Base-by-base conservation (phyloP, 139 green algal species). In the Coccomyxa sp. region DNA sequence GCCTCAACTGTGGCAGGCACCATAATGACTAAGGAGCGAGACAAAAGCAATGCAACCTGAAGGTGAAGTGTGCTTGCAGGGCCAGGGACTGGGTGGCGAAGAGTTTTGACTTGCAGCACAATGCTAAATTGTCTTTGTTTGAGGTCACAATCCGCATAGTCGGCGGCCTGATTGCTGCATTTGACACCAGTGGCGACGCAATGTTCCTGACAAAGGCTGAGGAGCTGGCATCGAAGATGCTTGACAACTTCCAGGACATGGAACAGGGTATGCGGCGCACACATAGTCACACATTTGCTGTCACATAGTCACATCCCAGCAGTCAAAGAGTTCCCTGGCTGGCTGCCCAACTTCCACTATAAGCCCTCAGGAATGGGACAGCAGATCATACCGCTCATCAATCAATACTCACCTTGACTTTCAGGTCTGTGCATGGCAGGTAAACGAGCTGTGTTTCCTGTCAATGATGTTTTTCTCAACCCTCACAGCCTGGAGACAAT, bases 221-320 rank as follows among this genome's bases (percentile, higher is more conserved):
- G 67, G 79, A 83, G 60, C 68, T 91, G 74, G 94, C 88, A 0
- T 80, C 94, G 67, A 85, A 89, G 27, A 85, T 98, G 81, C 84
- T 96, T 82, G 90, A 93, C 12, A 91, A 92, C 10, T 98, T 98
- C 79, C 63, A 93, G 30, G 90, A 88, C 10, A 51, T n/a, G 27
- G 23, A 21, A 1, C 60, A 27, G 10, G 74, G 84, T 82, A 77
- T 30, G 28, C 14, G 17, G 31, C 31, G 18, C 13, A 27, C 3
- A 25, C 76, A 11, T 14, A 51, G 38, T 51, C n/a, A 7, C 7
- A 51, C 3, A 3, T 51, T 51, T 11, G 10, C 21, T 14, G 66
- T 27, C 3, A 75, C 66, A 75, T 27, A 75, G 66, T 1, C 10
- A 7, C 66, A n/a, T 75, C 66, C 9, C 3, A 7, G 4, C 66